Percentiles rank a stretch among this genome's conserved stretches.
Conservation (phyloP, 1,284 basidiomycete species). For the Rhodotorula sp. region DNA sequence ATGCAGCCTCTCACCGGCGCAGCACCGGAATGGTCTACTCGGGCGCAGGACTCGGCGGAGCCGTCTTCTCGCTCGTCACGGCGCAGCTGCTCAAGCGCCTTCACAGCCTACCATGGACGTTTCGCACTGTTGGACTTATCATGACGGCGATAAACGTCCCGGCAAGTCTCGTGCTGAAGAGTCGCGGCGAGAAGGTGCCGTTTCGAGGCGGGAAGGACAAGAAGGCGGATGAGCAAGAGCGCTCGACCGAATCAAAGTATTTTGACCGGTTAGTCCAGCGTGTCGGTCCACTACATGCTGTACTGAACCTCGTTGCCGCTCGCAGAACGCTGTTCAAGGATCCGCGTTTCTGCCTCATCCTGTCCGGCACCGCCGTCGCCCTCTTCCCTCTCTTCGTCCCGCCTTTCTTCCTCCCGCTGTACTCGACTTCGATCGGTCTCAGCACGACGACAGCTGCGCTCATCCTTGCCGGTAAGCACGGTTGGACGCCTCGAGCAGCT, state of each 20-base stretch:
- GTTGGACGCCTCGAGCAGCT: too few species aligned
- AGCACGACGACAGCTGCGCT: neutral
- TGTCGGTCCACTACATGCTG: too few species aligned
- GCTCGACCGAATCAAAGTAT: neutral
- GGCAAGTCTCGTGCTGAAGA: neutral
- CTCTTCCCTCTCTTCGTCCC: slow-evolving; percentile 36
- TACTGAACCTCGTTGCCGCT: neutral
- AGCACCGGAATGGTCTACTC: slow-evolving; percentile 25
- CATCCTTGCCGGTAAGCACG: slow-evolving; percentile 22
- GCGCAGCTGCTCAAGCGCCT: slow-evolving; percentile 8
- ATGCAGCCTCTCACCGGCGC: neutral
- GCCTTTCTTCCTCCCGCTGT: slow-evolving; percentile 32
- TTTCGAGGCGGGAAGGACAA: neutral
- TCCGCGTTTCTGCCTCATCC: slow-evolving; percentile 20
- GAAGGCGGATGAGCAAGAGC: neutral
- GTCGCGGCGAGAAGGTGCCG: slow-evolving; percentile 3
- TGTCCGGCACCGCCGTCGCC: slow-evolving; percentile 21
- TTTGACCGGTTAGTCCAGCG: slow-evolving; percentile 21
- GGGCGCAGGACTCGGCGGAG: slow-evolving; percentile 24
- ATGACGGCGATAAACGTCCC: slow-evolving; percentile 26
- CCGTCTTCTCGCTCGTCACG: slow-evolving; percentile 17
- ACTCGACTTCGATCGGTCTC: slow-evolving; percentile 23
- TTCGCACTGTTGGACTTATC: slow-evolving; percentile 15
- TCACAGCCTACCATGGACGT: slow-evolving; percentile 20
- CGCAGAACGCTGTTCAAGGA: slow-evolving; percentile 24